Evolutionary conservation across 2,329 filamentous ascomycete genomes (phyloP).

Genomic region (Diaporthe capsici): DNA sequence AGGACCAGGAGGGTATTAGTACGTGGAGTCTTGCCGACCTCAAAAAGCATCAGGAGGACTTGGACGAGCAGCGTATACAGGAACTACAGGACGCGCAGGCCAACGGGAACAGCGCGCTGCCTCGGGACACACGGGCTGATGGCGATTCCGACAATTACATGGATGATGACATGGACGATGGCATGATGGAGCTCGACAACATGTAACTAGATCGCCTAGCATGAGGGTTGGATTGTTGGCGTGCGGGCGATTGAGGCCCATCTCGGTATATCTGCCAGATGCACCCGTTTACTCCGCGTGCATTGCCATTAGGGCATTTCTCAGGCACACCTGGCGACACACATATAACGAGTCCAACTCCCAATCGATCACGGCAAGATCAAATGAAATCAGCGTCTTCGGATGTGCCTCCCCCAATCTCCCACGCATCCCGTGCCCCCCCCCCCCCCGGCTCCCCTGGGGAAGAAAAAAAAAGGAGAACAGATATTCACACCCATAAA

Average conservation of each 20-base stretch:
- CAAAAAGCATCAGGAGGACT: slow-evolving; percentile 81
- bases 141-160: slow-evolving; percentile 60
- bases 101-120: slow-evolving; percentile 17
- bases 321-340: background rate
- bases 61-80: slow-evolving; percentile 76
- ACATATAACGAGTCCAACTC: background rate
- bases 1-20: slow-evolving; percentile 91
- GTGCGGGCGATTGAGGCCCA: background rate
- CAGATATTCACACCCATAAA: too few relatives aligned
- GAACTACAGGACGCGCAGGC: slow-evolving; percentile 65
- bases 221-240: background rate
- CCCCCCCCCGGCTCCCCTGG: too few relatives aligned
- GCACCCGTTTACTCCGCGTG: background rate
- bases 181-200: slow-evolving; percentile 64
- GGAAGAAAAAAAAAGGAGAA: too few relatives aligned
- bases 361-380: background rate
- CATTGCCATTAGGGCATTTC: too few relatives aligned
- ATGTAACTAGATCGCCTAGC: background rate
- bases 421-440: background rate
- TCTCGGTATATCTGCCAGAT: too few relatives aligned
- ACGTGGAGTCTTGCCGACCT: slow-evolving; percentile 90
- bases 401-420: background rate
- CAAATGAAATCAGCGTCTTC: too few relatives aligned
- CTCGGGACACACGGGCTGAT: slow-evolving; percentile 30
- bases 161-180: slow-evolving; percentile 66